Conservation (phyloP, 2,329 filamentous ascomycete genomes). For the Aspergillus caelatus region DNA sequence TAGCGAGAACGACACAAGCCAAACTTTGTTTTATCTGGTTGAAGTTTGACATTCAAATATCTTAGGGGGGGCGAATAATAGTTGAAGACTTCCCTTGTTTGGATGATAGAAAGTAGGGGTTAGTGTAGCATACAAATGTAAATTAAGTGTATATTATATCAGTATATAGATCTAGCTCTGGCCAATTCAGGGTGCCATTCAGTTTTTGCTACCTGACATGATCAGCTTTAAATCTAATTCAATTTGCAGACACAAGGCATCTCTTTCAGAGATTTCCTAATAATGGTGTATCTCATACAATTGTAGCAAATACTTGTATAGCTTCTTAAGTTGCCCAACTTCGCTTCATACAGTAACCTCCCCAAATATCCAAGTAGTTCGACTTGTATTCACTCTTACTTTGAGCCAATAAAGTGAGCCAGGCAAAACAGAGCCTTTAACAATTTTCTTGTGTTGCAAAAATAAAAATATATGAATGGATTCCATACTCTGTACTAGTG, state of each 20-base stretch:
- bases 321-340: background rate
- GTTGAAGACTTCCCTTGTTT: background rate
- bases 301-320: background rate
- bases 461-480: background rate
- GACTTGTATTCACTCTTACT: background rate
- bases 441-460: background rate
- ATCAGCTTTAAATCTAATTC: background rate
- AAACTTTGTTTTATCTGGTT: background rate
- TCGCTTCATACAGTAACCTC: background rate
- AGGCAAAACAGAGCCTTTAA: background rate
- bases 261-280: background rate
- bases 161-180: background rate
- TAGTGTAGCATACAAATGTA: conserved; percentile 20
- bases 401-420: background rate
- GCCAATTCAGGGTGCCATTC: background rate
- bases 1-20: background rate
- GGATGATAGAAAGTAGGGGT: background rate
- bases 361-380: background rate
- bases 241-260: background rate
- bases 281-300: background rate
- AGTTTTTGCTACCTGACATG: background rate
- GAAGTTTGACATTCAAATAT: background rate
- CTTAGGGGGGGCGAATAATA: background rate
- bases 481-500: background rate
- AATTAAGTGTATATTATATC: conserved; percentile 24